These are phyloP conservation scores for Aureoboletus auriporus DNA, from an alignment of 768 basidiomycete genomes.

Conservation along the genomic window DNA sequence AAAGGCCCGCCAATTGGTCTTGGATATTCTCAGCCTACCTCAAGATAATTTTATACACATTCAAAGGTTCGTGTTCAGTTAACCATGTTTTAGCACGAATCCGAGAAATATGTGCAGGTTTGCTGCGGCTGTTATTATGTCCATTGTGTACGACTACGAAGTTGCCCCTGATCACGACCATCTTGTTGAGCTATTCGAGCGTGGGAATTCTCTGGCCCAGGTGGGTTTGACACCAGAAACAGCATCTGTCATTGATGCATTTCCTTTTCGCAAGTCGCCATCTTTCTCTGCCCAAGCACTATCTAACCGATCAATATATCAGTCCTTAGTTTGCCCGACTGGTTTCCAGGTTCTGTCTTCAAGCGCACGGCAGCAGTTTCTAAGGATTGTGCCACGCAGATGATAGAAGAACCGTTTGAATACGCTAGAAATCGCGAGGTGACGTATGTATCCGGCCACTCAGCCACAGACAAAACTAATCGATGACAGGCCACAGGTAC, in stretches of 20 bases:
- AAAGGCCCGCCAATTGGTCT: constrained; percentile 16
- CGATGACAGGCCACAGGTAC: constrained; percentile 8
- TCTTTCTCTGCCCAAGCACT: too few species aligned
- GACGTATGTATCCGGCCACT: neutral
- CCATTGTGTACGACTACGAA: constrained; percentile 38
- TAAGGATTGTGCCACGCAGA: constrained; percentile 2
- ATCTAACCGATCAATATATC: neutral
- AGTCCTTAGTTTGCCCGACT: constrained; percentile 23
- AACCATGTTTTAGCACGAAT: neutral
- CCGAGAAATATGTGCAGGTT: constrained; percentile 15
- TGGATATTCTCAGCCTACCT: constrained; percentile 11
- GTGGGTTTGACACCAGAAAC: constrained; percentile 12
- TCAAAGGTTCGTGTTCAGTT: constrained; percentile 2
- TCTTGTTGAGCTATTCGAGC: constrained; percentile 36
- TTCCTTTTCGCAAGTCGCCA: constrained; percentile 18
- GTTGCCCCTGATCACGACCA: constrained; percentile 33
- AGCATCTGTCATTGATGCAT: constrained; percentile 14
- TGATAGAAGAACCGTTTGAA: constrained; percentile 17
- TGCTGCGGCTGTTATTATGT: constrained; percentile 35
- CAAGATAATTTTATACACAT: constrained; percentile 2
- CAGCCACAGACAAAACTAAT: neutral
- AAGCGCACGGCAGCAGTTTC: constrained; percentile 17
- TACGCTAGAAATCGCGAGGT: constrained; percentile 12
- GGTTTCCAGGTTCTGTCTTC: constrained; percentile 26
- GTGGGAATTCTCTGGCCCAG: constrained; percentile 20